phyloP scores from a whole-genome alignment of 345 rosid genomes.

The Lumnitzera racemosa region DNA sequence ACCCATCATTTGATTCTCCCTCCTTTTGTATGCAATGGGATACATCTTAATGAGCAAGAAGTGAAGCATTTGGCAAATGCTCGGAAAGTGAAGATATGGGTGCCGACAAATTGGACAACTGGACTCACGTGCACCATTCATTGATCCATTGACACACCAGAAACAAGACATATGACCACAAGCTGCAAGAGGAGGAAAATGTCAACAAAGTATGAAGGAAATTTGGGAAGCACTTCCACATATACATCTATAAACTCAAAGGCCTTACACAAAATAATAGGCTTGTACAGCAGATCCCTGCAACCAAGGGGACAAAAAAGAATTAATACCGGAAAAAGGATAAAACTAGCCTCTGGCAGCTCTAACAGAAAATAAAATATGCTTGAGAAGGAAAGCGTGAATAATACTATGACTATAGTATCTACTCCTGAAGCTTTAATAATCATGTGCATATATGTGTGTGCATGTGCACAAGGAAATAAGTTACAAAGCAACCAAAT shows the following conservation, averaged over 20 bases:
- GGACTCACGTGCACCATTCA: slow-evolving; percentile 30
- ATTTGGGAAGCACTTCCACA: background rate
- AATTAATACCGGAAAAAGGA: background rate
- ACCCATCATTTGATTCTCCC: slow-evolving; percentile 53
- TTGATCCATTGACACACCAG: slow-evolving; percentile 77
- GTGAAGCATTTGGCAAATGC: slow-evolving; percentile 56
- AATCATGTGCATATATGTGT: no score
- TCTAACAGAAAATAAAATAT: no score
- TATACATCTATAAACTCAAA: background rate
- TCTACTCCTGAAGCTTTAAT: no score
- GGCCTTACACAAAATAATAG: slow-evolving; percentile 63
- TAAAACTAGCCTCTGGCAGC: no score
- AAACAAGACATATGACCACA: slow-evolving; percentile 93
- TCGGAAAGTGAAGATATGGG: slow-evolving; percentile 59
- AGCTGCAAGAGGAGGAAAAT: slow-evolving; percentile 28
- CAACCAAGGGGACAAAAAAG: slow-evolving; percentile 11
- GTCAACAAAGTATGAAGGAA: slow-evolving; percentile 1
- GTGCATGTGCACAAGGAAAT: no score
- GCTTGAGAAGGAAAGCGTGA: no score
- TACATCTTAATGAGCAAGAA: slow-evolving; percentile 56
- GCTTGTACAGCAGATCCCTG: slow-evolving; percentile 94
- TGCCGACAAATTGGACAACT: slow-evolving; percentile 71
- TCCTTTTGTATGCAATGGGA: slow-evolving; percentile 45
- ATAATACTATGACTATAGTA: no score
- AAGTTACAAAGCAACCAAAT: no score